These are phyloP conservation scores for Wickerhamiella qilinensis DNA, from an alignment of 805 yeast species.

Conservation along the genomic window DNA sequence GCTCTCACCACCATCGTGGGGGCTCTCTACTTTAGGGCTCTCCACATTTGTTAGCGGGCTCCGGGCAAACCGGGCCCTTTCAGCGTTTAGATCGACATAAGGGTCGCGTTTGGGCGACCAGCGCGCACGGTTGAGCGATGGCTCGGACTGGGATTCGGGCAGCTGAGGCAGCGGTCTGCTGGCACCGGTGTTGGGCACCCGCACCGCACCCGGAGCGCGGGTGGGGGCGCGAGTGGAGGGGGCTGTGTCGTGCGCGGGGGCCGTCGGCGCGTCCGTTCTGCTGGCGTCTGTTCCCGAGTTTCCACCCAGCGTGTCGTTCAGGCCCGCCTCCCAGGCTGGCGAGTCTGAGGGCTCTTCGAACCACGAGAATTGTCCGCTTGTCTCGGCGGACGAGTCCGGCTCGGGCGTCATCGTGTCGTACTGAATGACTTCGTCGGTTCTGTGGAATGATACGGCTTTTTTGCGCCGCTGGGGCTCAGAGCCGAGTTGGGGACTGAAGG, in stretches of 20 bases:
- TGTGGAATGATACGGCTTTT: conserved; percentile 16
- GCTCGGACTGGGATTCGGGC: neutral
- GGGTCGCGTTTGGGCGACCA: neutral
- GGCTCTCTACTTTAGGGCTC: neutral
- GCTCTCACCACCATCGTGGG: neutral
- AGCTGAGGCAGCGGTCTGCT: neutral
- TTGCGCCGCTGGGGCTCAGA: conserved; percentile 5
- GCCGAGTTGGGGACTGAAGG: conserved; percentile 6
- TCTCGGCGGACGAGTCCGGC: neutral
- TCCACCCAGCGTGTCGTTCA: neutral
- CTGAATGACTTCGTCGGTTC: conserved; percentile 16
- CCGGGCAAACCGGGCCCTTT: neutral
- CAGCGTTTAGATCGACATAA: neutral
- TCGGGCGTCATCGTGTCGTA: conserved; percentile 15
- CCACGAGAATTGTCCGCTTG: neutral
- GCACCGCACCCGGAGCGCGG: too few species aligned
- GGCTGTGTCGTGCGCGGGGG: too few species aligned
- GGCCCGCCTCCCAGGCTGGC: neutral
- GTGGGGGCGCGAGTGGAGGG: too few species aligned
- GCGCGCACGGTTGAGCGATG: neutral
- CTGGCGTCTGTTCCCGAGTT: too few species aligned
- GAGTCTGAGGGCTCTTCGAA: neutral
- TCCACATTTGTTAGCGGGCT: neutral
- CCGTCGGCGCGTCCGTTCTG: too few species aligned
- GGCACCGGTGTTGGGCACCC: too few species aligned